Conservation (phyloP, 2,329 filamentous ascomycete genomes). For the Exophiala oligosperma region DNA sequence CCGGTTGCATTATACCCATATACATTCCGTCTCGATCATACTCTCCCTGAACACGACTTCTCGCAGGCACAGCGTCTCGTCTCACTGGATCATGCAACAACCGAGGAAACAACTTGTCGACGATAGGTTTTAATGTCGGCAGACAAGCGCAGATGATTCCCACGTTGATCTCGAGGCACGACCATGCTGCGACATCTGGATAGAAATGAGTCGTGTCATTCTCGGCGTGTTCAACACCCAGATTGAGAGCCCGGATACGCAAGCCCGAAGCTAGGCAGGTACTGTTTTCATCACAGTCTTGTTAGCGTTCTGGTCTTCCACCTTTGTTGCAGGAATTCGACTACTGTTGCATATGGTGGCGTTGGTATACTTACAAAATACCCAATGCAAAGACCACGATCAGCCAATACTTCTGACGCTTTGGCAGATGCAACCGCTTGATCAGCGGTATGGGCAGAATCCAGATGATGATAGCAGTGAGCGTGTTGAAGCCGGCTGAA, state of each 20-base stretch:
- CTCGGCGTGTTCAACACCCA: background rate
- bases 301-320: too few species aligned
- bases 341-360: background rate
- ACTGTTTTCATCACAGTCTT: background rate
- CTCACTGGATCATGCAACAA: background rate
- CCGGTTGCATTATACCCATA: background rate
- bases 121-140: conserved; percentile 19
- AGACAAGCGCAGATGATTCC: conserved; percentile 29
- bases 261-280: background rate
- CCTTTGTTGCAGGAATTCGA: background rate
- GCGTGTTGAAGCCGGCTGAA: background rate
- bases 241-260: background rate
- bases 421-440: background rate
- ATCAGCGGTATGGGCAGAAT: background rate
- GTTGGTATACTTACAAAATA: background rate
- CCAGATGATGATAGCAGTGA: background rate
- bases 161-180: conserved; percentile 26
- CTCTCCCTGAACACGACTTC: background rate
- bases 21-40: background rate
- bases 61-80: background rate
- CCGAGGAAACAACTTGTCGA: background rate
- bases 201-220: background rate
- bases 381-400: background rate
- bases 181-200: conserved; percentile 12
- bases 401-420: background rate